Base-by-base conservation (phyloP, 164 flowering plant species). In the Stephania japonica region DNA sequence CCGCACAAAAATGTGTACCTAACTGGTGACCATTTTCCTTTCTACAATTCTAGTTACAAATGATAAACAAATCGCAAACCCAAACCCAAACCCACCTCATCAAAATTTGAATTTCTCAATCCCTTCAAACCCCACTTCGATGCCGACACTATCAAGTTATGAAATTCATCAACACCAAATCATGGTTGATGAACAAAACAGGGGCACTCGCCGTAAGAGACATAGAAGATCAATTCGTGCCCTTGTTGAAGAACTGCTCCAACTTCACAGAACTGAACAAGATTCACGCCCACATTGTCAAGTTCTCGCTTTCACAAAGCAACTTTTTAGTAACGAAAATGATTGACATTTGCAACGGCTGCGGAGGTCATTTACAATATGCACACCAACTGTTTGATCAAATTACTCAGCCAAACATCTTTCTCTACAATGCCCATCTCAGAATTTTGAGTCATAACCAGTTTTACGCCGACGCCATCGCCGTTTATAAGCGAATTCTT, bases 301-400 rank as follows among this genome's bases (percentile, higher is more conserved):
- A 84, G 72, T 74, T 76, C 32, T 84, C 86, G 3, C 71, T 92
- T 1, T 79, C 88, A 7, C 89, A 85, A 73, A 88, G 95, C 88
- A 90, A 77, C 72, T 90, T 85, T 79, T 74, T 92, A 73, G 83
- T 76, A 16, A 90, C 93, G 9, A 91, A 89, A 78, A 90, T 92
- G 89, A 74, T 92, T 10, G 86, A 85, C 53, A 69, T 84, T 7
- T 89, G 94, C 62, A 78, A 85, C 68, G 47, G 53, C 38, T 67
- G 50, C 59, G 86, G 82, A 23, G 83, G 38, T 32, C 38, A 84
- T 21, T 72, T 73, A 13, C 80, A 69, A 0, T 87, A 90, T 59
- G 92, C 87, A 7, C 73, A 41, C 23, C 74, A 78, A 75, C 84
- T 90, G 38, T 92, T 90, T 75, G 72, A 80, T 49, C 80, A 79